These are phyloP conservation scores for Omphalotus olearius DNA, from an alignment of 1,284 basidiomycete genomes.

Conservation along the genomic window DNA sequence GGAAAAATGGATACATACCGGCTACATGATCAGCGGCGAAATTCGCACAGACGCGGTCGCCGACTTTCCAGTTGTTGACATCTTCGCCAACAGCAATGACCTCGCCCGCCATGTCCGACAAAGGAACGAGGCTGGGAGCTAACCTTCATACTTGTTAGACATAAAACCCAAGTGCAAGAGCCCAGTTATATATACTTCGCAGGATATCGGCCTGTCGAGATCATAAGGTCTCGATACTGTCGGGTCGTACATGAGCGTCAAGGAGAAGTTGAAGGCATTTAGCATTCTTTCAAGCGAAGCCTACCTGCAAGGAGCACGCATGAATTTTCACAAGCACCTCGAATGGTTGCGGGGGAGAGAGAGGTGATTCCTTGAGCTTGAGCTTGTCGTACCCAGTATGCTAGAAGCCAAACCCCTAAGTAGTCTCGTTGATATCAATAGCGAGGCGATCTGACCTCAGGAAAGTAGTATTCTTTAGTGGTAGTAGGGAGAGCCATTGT, in stretches of 20 bases:
- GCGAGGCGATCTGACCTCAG: background rate
- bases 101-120: slow-evolving; percentile 53
- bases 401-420: background rate
- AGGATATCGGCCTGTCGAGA: slow-evolving; percentile 31
- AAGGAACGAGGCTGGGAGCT: slow-evolving; percentile 32
- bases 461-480: slow-evolving; percentile 8
- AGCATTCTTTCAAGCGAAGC: background rate
- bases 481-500: slow-evolving; percentile 4
- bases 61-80: slow-evolving; percentile 35
- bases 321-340: slow-evolving; percentile 42
- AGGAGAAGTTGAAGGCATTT: background rate
- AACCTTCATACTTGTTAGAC: slow-evolving; percentile 13
- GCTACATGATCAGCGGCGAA: slow-evolving; percentile 29
- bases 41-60: slow-evolving; percentile 44
- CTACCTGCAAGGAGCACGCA: slow-evolving; percentile 39
- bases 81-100: slow-evolving; percentile 42
- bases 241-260: too few relatives aligned
- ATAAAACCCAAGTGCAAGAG: background rate
- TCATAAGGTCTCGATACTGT: slow-evolving; percentile 37
- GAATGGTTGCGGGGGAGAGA: slow-evolving; percentile 26
- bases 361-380: slow-evolving; percentile 22
- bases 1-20: background rate
- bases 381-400: slow-evolving; percentile 21
- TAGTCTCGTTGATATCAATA: background rate
- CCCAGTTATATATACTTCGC: slow-evolving; percentile 14